A percentile compares a stretch with the other conserved stretches of the same genome.
phyloP scores from a whole-genome alignment of 2,329 filamentous ascomycete genomes.

The Colletotrichum costaricense region DNA sequence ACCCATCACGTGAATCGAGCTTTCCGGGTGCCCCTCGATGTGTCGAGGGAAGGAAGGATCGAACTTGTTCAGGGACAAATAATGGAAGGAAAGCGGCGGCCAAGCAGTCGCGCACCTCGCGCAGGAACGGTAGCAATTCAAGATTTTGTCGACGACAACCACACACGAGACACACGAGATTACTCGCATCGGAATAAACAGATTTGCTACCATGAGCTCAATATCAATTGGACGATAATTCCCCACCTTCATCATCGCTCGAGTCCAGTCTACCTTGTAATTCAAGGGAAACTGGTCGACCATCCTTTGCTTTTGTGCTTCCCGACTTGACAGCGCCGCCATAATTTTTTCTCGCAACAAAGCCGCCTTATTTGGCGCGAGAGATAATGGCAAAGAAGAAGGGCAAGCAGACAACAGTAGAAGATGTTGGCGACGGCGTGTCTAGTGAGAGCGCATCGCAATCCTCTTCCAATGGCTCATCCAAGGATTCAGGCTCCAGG shows the following conservation, averaged over 20 bases:
- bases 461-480: constrained; percentile 7
- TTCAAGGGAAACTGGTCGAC: constrained; percentile 10
- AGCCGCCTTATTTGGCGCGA: too few relatives aligned
- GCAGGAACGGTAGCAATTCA: not conserved
- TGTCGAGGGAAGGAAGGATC: not conserved
- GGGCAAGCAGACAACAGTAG: constrained; percentile 51
- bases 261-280: constrained; percentile 7
- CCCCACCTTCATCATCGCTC: constrained; percentile 7
- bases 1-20: not conserved
- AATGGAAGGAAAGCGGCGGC: not conserved
- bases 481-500: constrained; percentile 36
- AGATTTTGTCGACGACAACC: not conserved
- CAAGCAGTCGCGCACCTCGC: not conserved
- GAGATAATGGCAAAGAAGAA: constrained; percentile 60
- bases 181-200: constrained; percentile 3
- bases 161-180: not conserved
- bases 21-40: not conserved
- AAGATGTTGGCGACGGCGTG: constrained; percentile 41
- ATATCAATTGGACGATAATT: constrained; percentile 33
- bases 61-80: not conserved
- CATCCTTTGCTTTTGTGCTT: not conserved
- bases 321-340: not conserved
- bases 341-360: not conserved
- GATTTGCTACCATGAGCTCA: constrained; percentile 29
- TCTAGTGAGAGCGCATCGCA: constrained; percentile 28